phyloP scores from a whole-genome alignment of 2,329 filamentous ascomycete genomes.

The Arthrobotrys musiformis region DNA sequence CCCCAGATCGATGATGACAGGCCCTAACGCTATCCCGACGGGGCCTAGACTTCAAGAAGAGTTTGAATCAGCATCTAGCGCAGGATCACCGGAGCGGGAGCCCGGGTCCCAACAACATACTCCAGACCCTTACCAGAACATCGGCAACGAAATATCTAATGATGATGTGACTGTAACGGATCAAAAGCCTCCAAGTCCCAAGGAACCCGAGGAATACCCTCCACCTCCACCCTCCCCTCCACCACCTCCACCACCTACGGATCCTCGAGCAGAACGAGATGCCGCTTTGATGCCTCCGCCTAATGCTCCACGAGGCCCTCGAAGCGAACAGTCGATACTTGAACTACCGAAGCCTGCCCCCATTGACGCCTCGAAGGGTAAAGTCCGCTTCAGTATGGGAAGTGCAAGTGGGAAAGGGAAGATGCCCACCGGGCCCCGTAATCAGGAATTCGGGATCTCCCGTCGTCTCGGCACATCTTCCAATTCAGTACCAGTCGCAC shows the following conservation, averaged over 20 bases:
- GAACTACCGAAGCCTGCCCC: conserved; percentile 32
- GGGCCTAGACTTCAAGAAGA: conserved; percentile 25
- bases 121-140: conserved; percentile 8
- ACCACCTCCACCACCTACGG: conserved; percentile 31
- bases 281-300: conserved; percentile 52
- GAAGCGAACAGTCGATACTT: conserved; percentile 22
- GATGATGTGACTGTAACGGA: background rate
- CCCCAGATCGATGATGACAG: background rate
- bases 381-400: conserved; percentile 45
- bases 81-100: conserved; percentile 14
- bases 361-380: conserved; percentile 46
- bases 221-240: conserved; percentile 22
- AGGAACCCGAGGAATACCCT: conserved; percentile 15
- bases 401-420: conserved; percentile 25
- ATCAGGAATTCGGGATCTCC: conserved; percentile 40
- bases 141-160: background rate
- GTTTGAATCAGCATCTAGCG: conserved; percentile 35
- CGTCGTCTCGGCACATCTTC: conserved; percentile 40
- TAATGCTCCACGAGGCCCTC: conserved; percentile 40
- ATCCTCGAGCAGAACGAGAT: conserved; percentile 45
- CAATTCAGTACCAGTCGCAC: conserved; percentile 47
- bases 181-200: background rate
- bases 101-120: conserved; percentile 22
- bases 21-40: conserved; percentile 20
- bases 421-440: conserved; percentile 41